Base-by-base conservation (phyloP, 1,139 yeast species). In the Blastobotrys capitulatus region DNA sequence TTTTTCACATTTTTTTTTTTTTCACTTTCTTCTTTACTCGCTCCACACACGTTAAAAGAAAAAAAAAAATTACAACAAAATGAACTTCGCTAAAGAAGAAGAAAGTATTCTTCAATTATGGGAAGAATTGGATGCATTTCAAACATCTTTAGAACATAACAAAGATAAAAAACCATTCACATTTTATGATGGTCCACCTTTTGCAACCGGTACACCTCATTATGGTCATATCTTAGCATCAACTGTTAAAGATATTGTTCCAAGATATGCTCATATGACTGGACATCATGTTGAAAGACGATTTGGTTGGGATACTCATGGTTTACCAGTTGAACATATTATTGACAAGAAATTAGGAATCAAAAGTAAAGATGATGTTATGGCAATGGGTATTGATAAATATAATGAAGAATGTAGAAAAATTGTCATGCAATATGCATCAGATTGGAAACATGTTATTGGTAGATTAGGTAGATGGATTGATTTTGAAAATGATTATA, bases 241-340 rank as follows among this genome's bases (percentile, higher is more conserved):
- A 38, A 92, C 98, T 51, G 87, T 89, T 61, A 92, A 90, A 76
- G 99, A 92, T 73, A 87, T 92, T 58, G 90, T 92, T 52, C 98
- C 98, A 51, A 82, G 99, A 67, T 92, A 89, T 66, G 97, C 98
- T 51, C 86, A 95, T 57, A 92, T 92, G 97, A 90, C 86, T 60
- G 98, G 98, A 16, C 85, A 80, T 70, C 87, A 86, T 61, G 98
- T 92, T 43, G 96, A 87, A 71, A 86, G 99, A 73, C 80, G 97
- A 64, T 92, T 94, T 58, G 99, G 99, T 54, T 92, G 99, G 99
- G 99, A 92, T 71, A 92, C 98, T 50, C 99, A 92, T 68, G 99
- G 99, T 51, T 81, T 92, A 59, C 99, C 99, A 46, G 90, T 92
- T 51, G 99, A 92, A 73, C 96, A 92, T 69, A 97, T 90, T 70